These are phyloP conservation scores for Fraxinus greggii DNA, from an alignment of 305 asterid species.

Conservation along the genomic window DNA sequence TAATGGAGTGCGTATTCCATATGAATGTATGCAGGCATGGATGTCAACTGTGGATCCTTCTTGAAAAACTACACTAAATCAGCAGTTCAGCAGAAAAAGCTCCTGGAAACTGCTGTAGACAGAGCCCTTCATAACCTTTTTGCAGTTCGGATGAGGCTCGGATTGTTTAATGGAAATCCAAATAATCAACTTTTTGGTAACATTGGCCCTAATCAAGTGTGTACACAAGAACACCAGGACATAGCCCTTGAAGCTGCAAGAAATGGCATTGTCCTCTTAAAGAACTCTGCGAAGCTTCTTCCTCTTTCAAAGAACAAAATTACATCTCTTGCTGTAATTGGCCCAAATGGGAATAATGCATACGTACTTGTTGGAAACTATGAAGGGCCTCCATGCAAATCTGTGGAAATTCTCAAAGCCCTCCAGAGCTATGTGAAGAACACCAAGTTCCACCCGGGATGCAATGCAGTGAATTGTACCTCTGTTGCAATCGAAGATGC, in stretches of 20 bases:
- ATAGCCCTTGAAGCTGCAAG: constrained; percentile 66
- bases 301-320: constrained; percentile 42
- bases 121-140: constrained; percentile 67
- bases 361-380: constrained; percentile 51
- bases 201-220: constrained; percentile 43
- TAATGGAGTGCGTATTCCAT: background rate
- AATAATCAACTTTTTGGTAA: constrained; percentile 35
- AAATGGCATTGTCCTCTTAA: constrained; percentile 61
- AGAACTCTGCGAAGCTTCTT: constrained; percentile 46
- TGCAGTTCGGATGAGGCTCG: constrained; percentile 55
- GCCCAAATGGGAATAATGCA: constrained; percentile 49
- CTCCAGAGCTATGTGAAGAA: constrained; percentile 34
- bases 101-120: constrained; percentile 38
- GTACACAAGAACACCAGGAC: constrained; percentile 47
- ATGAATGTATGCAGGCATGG: constrained; percentile 54
- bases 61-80: constrained; percentile 53
- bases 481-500: constrained; percentile 39
- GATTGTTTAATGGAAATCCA: constrained; percentile 56
- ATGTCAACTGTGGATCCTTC: constrained; percentile 59
- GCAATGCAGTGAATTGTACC: constrained; percentile 49
- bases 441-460: constrained; percentile 41
- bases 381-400: constrained; percentile 55
- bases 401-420: constrained; percentile 39
- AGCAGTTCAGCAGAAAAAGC: constrained; percentile 46
- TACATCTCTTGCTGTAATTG: constrained; percentile 48